These are phyloP conservation scores for Rhodotorula sp. DNA, from an alignment of 1,284 basidiomycete species.

Conservation along the genomic window DNA sequence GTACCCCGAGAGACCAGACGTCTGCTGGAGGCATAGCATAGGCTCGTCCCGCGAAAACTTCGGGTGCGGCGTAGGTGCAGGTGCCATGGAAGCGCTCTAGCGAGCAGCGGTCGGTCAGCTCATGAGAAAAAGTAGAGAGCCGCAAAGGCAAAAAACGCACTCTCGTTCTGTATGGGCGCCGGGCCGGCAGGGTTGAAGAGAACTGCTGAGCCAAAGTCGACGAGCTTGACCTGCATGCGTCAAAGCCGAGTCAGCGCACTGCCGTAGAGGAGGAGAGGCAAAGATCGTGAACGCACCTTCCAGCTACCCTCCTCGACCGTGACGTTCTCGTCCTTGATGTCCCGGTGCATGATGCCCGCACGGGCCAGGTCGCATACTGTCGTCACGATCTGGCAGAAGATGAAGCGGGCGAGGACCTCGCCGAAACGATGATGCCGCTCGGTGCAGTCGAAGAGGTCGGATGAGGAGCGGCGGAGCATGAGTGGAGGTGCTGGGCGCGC, in stretches of 20 bases:
- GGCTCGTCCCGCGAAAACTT: constrained; percentile 69
- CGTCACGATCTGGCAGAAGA: constrained; percentile 49
- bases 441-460: constrained; percentile 90
- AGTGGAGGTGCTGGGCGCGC: constrained; percentile 42
- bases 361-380: constrained; percentile 47
- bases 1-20: constrained; percentile 83
- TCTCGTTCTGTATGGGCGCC: constrained; percentile 7
- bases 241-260: constrained; percentile 36
- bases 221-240: constrained; percentile 67
- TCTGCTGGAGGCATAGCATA: constrained; percentile 70
- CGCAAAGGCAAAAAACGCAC: constrained; percentile 33
- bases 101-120: constrained; percentile 43
- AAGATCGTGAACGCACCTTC: background rate
- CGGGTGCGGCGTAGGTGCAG: constrained; percentile 65
- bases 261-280: background rate
- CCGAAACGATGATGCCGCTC: constrained; percentile 77
- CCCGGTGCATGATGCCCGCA: constrained; percentile 48
- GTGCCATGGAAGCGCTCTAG: constrained; percentile 68
- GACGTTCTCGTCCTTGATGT: constrained; percentile 55
- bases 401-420: constrained; percentile 63
- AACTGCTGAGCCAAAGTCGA: constrained; percentile 86
- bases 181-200: constrained; percentile 60
- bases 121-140: background rate
- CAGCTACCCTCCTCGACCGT: constrained; percentile 50
- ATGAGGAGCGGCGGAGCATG: constrained; percentile 65